Evolutionary conservation across 345 rosid species (phyloP), one percentile per base, ranked within the genome.

Genomic region (Citrus inodora): DNA sequence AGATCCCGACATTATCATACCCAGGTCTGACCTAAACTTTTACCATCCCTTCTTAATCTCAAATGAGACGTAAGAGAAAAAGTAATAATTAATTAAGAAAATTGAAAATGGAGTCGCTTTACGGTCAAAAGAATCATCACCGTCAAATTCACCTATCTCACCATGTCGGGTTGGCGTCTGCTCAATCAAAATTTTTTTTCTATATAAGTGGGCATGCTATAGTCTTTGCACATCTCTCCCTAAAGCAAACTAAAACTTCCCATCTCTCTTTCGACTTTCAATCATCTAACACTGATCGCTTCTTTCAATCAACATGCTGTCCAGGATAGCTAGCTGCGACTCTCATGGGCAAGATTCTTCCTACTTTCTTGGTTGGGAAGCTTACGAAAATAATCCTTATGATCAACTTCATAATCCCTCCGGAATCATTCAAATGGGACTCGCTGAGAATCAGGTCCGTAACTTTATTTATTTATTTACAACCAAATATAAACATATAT

Each of bases 381-480:
- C 87, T 71, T 93, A 86, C 35, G 92, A 89, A 87, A 88, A 89
- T 55, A 89, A 92, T 74, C 94, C 92, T 8, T 93, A 86, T 75
- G 80, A 95, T 59, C 85, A 85, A 66, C 56, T 82, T 71, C 70
- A 73, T 48, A 95, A 95, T 83, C 90, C 98, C 5, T 65, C 70
- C 10, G 98, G 99, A 13, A 91, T 95, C 79, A 86, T 95, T 72
- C 99, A 95, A 78, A 91, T 95, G 99, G 98, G 97, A 9, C 90
- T 95, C 70, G 98, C 98, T 24, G 98, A 95, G 76, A 95, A 95
- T 76, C 98, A 92, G 90, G 98, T 91, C n/a, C 55, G 81, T 33
- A 30, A n/a, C 62, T 28, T 56, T 58, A 66, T 24, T 19, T n/a
- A 9, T 1, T 22, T 46, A 46, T 10, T 40, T 42, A 10, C 48